Percentiles rank a stretch among this genome's conserved stretches.
phyloP scores from a whole-genome alignment of 148 eudicot genomes.

The Spergularia bocconei region DNA sequence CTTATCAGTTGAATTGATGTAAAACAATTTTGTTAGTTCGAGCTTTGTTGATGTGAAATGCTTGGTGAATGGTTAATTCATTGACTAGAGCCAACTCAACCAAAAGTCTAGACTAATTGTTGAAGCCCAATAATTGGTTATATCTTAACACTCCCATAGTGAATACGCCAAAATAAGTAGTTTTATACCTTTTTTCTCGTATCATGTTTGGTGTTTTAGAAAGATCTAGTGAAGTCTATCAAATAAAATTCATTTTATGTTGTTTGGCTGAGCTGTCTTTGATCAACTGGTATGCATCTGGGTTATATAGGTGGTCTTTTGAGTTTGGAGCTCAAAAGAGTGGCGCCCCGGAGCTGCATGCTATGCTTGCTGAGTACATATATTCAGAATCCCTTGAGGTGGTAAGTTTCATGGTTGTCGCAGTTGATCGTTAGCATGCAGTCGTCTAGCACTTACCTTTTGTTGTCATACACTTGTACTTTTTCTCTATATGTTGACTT shows the following conservation, averaged over 20 bases:
- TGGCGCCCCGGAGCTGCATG: constrained; percentile 83
- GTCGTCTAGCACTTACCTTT: neutral
- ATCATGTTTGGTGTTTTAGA: neutral
- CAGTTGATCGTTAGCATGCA: neutral
- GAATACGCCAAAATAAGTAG: neutral
- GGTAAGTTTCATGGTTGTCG: constrained; percentile 43
- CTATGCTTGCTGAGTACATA: constrained; percentile 87
- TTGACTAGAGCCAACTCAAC: no score
- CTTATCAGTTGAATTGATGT: neutral
- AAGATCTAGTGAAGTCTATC: neutral
- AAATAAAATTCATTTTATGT: neutral
- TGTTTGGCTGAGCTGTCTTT: constrained; percentile 6
- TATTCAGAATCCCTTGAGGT: constrained; percentile 89
- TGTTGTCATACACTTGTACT: neutral
- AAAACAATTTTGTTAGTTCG: neutral
- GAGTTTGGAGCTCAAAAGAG: constrained; percentile 68
- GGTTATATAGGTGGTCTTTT: constrained; percentile 70
- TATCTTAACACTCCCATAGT: neutral
- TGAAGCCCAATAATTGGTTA: no score
- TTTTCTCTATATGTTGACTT: no score
- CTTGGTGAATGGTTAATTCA: no score
- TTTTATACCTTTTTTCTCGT: neutral
- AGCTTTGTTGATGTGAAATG: neutral
- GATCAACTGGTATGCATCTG: neutral
- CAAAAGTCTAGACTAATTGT: no score